Conservation (phyloP, 2,329 filamentous ascomycete species). For the Botryosphaeria agaves region DNA sequence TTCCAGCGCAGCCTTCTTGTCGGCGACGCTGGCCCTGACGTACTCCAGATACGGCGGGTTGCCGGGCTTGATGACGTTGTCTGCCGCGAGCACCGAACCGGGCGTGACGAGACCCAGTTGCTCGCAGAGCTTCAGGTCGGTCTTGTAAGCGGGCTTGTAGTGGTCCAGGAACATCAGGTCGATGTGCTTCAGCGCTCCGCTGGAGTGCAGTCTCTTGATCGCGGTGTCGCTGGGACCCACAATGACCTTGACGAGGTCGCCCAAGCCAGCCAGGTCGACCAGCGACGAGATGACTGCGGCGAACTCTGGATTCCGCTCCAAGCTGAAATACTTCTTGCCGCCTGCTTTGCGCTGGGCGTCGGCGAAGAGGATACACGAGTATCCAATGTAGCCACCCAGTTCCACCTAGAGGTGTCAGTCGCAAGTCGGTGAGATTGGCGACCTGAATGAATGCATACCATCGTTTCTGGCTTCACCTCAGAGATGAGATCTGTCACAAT, state of each 20-base stretch:
- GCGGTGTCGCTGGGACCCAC: slow-evolving; percentile 53
- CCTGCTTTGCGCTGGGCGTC: slow-evolving; percentile 45
- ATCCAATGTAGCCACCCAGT: slow-evolving; percentile 66
- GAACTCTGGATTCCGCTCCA: slow-evolving; percentile 61
- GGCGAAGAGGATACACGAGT: slow-evolving; percentile 63
- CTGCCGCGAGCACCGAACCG: slow-evolving; percentile 47
- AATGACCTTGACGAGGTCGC: slow-evolving; percentile 50
- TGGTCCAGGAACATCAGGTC: slow-evolving; percentile 69
- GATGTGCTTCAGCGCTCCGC: slow-evolving; percentile 38
- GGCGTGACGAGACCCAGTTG: slow-evolving; percentile 44
- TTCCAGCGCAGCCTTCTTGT: slow-evolving; percentile 36
- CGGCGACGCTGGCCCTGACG: slow-evolving; percentile 43
- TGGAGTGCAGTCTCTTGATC: slow-evolving; percentile 39
- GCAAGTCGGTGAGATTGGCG: slow-evolving; percentile 5
- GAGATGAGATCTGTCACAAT: slow-evolving; percentile 53
- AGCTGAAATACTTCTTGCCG: slow-evolving; percentile 48
- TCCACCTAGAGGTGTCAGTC: slow-evolving; percentile 34
- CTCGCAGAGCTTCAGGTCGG: slow-evolving; percentile 63
- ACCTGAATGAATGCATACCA: slow-evolving; percentile 31
- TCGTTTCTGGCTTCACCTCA: slow-evolving; percentile 45
- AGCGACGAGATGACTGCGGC: slow-evolving; percentile 50
- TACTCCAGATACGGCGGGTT: slow-evolving; percentile 57
- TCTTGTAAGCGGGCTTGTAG: slow-evolving; percentile 58
- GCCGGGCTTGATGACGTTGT: slow-evolving; percentile 56
- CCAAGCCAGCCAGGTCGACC: slow-evolving; percentile 58